Percentiles rank a stretch among this genome's conserved stretches.
Conservation (phyloP, 306 rosid species). For the Ceratonia siliqua region DNA sequence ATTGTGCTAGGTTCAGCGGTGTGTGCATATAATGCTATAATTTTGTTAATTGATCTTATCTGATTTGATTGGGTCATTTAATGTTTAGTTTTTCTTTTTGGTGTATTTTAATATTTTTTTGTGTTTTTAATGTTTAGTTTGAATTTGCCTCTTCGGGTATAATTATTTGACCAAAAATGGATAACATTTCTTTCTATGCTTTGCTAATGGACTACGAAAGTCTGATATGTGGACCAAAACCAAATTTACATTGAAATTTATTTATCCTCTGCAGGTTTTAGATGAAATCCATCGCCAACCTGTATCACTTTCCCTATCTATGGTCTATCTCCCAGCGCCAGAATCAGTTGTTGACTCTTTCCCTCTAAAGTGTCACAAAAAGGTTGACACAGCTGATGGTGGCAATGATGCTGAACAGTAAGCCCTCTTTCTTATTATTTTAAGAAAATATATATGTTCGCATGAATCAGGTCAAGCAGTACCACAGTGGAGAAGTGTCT, state of each 20-base stretch:
- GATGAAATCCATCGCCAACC: slow-evolving; percentile 98
- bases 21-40: slow-evolving; percentile 12
- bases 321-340: slow-evolving; percentile 95
- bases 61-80: slow-evolving; percentile 13
- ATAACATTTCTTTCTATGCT: neutral
- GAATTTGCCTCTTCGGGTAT: neutral
- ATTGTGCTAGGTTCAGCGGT: slow-evolving; percentile 21
- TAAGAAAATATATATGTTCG: neutral
- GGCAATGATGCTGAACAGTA: slow-evolving; percentile 71
- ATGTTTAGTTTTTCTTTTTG: too few species aligned
- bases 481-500: neutral
- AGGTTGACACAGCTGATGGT: slow-evolving; percentile 49
- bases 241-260: slow-evolving; percentile 20
- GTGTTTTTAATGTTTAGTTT: too few species aligned
- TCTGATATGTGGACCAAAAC: slow-evolving; percentile 24
- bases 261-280: slow-evolving; percentile 63
- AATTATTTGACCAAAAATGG: slow-evolving; percentile 16
- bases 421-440: slow-evolving; percentile 33
- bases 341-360: slow-evolving; percentile 84
- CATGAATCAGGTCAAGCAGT: neutral
- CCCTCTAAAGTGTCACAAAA: slow-evolving; percentile 75
- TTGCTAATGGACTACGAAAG: slow-evolving; percentile 6
- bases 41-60: slow-evolving; percentile 8
- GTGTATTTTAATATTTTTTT: too few species aligned
- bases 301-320: slow-evolving; percentile 70